Evolutionary conservation across 306 rosid species (phyloP), one percentile per base, ranked within the genome.

Genomic region (Vicia faba): DNA sequence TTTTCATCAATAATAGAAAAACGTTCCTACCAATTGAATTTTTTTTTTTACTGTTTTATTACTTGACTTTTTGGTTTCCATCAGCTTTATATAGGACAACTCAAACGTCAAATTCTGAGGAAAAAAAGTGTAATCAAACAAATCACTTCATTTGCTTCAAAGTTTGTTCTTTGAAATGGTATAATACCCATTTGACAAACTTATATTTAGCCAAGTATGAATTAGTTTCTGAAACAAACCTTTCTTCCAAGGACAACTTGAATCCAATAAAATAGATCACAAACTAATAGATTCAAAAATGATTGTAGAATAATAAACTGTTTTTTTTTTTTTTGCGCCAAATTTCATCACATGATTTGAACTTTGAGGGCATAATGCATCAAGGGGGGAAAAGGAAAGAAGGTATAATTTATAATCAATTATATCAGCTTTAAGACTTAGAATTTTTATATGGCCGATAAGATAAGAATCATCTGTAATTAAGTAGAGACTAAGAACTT

Each of bases 401-500:
- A 33, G 5, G 10, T 31, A 60, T 36, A 19, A 39, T 38, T n/a
- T 60, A 60, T 16, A 60, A 7, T 33, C 23, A 60, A 14, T 36
- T 35, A 35, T 59, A 59, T 16, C 65, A 60, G 65, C 65, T 60
- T 35, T 16, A 35, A 36, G 15, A 59, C 65, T 15, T 38, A 8
- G 43, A 58, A 59, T 29, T 57, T 57, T 29, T 12, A 57, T 57
- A 19, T 31, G 62, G 28, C 58, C 16, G 38, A 20, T 14, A 13
- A 68, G 11, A 78, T 14, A 18, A 68, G 14, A 78, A 58, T 49
- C 64, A 41, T 58, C 35, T 61, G 45, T 49, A 41, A 15, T 44
- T 51, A 69, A 72, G 13, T 43, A 31, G 58, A 23, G 58, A 23
- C 66, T 58, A 50, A 64, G 29, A 76, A 56, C 48, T 59, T 51